These are phyloP conservation scores for Aspergillus felis DNA, from an alignment of 2,329 filamentous ascomycete species.

Conservation along the genomic window DNA sequence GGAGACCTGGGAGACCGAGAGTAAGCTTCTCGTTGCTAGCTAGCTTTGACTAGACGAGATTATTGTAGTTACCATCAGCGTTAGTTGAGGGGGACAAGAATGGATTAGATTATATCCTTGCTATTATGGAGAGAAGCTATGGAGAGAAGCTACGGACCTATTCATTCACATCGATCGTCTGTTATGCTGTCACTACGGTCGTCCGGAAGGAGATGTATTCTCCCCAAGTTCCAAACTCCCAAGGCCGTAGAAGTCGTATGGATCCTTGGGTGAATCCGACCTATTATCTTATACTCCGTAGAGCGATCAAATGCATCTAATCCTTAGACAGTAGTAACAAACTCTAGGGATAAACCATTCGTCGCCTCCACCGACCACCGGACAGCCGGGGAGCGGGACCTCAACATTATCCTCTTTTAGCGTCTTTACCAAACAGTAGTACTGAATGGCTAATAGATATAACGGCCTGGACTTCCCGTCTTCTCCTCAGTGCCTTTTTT, in stretches of 20 bases:
- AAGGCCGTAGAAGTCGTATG: background rate
- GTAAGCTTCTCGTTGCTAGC: background rate
- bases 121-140: background rate
- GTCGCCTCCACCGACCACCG: slow-evolving; percentile 6
- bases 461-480: slow-evolving; percentile 5
- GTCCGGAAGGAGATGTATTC: slow-evolving; percentile 2
- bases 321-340: background rate
- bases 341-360: background rate
- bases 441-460: background rate
- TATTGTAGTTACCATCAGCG: background rate
- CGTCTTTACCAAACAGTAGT: background rate
- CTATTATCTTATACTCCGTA: background rate
- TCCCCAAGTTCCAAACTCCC: background rate
- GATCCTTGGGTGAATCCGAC: background rate
- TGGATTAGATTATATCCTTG: background rate
- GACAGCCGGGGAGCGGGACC: slow-evolving; percentile 18
- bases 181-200: slow-evolving; percentile 3
- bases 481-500: slow-evolving; percentile 3
- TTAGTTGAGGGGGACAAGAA: background rate
- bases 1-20: slow-evolving; percentile 3
- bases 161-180: too few species aligned
- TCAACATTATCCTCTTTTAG: slow-evolving; percentile 13
- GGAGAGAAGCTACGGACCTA: background rate
- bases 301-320: background rate
- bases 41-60: background rate